phyloP scores from a whole-genome alignment of 106 monocot genomes.

The Allium sativum region DNA sequence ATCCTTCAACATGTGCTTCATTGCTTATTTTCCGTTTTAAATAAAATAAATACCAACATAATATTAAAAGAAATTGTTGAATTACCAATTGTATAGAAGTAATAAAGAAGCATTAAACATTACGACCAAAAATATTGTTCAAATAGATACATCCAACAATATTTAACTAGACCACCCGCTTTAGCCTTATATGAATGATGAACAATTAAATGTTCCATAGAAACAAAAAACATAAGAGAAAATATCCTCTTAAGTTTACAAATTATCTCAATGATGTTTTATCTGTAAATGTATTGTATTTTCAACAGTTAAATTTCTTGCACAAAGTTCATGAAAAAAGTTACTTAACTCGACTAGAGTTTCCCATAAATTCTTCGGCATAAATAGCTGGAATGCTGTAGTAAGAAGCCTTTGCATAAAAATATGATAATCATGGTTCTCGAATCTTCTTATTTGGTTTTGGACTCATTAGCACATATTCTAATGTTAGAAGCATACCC shows the following conservation, averaged over 20 bases:
- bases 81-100: neutral
- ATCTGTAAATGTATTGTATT: neutral
- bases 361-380: neutral
- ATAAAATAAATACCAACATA: neutral
- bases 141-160: neutral
- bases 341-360: neutral
- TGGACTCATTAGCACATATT: neutral
- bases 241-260: neutral
- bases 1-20: neutral
- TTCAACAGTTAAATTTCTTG: neutral
- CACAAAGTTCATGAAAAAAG: neutral
- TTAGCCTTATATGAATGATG: neutral
- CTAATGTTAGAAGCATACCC: neutral
- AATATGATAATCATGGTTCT: neutral
- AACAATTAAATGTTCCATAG: neutral
- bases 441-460: neutral
- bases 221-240: neutral
- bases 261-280: neutral
- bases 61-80: neutral
- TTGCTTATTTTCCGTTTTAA: neutral
- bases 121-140: neutral
- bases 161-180: neutral
- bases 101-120: neutral
- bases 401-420: neutral
- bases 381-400: neutral